phyloP scores from a whole-genome alignment of 1,139 yeast species.

The Nematodospora anomalae region DNA sequence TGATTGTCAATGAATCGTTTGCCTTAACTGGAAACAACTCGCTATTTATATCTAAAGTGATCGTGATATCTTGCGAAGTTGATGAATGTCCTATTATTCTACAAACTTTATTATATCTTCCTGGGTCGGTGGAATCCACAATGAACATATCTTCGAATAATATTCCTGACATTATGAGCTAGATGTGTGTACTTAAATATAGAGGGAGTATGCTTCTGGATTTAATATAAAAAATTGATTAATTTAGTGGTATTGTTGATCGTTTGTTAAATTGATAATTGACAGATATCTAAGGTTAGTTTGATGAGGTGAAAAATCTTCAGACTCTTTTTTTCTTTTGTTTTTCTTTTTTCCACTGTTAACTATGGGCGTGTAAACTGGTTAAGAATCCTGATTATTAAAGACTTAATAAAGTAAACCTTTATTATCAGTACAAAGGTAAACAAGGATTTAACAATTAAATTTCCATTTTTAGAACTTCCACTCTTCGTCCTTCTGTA shows the following conservation, averaged over 20 bases:
- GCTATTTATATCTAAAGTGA: constrained; percentile 88
- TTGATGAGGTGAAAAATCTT: constrained; percentile 5
- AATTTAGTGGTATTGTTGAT: too few species aligned
- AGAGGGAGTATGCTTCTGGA: too few species aligned
- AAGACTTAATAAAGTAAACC: background rate
- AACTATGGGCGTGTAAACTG: background rate
- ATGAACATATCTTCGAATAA: constrained; percentile 93
- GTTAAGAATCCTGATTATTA: background rate
- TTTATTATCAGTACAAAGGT: background rate
- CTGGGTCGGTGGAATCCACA: constrained; percentile 81
- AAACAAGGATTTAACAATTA: background rate
- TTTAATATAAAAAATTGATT: too few species aligned
- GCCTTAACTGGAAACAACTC: constrained; percentile 86
- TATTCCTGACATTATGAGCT: constrained; percentile 65
- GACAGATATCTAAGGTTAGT: background rate
- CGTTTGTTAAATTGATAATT: too few species aligned
- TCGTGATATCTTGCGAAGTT: constrained; percentile 76
- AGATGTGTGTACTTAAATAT: too few species aligned
- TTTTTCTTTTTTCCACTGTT: background rate
- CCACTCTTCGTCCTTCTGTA: too few species aligned
- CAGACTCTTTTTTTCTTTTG: constrained; percentile 2
- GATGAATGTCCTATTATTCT: constrained; percentile 89
- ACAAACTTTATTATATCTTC: constrained; percentile 88
- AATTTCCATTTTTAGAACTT: constrained; percentile 7
- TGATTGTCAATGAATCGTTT: constrained; percentile 82